Evolutionary conservation across 768 basidiomycete genomes (phyloP).

Genomic region (Tulasnella sp.): DNA sequence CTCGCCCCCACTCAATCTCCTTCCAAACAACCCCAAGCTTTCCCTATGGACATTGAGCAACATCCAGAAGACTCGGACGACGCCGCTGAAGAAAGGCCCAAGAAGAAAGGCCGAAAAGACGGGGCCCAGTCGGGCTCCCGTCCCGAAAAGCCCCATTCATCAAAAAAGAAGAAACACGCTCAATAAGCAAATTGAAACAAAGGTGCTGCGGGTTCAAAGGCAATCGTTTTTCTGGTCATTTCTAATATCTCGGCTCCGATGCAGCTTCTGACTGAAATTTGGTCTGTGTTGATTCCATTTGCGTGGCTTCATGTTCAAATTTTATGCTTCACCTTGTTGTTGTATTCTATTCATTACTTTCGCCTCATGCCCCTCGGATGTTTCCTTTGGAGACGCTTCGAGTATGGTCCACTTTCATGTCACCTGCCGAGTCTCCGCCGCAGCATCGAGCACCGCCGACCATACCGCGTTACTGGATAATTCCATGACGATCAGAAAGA

Average conservation of each 20-base stretch:
- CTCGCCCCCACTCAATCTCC: neutral
- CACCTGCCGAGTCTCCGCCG: neutral
- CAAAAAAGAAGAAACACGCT: conserved; percentile 1
- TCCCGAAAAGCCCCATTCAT: neutral
- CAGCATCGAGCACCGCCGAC: neutral
- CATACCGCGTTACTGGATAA: neutral
- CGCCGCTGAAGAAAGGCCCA: neutral
- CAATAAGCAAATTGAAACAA: neutral
- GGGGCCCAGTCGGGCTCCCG: neutral
- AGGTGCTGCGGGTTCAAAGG: neutral
- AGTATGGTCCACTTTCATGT: neutral
- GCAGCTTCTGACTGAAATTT: too few species aligned
- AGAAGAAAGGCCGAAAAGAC: neutral
- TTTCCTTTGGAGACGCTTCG: neutral
- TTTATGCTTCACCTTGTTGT: neutral
- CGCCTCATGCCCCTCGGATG: neutral
- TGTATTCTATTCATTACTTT: neutral
- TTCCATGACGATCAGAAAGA: neutral
- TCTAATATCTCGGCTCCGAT: neutral
- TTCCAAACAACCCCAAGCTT: neutral
- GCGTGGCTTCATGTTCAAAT: neutral
- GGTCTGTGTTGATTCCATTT: neutral
- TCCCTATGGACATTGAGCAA: neutral
- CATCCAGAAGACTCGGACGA: neutral
- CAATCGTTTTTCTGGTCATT: neutral